Conservation (phyloP, 257 asterid genomes). For the Handroanthus guayacan region DNA sequence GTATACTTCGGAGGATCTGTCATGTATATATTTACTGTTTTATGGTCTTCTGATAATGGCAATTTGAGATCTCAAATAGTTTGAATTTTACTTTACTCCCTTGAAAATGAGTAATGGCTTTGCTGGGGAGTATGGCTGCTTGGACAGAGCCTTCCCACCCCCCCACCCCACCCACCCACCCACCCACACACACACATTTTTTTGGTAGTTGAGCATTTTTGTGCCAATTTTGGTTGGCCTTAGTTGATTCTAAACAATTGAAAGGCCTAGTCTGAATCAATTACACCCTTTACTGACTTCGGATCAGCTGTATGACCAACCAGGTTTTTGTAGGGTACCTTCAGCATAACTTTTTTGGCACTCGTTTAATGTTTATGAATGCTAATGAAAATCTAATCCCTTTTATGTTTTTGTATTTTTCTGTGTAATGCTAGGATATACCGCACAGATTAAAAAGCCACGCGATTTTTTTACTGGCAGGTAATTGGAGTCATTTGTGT, state of each 20-base stretch:
- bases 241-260: background rate
- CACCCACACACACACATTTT: no score
- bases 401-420: conserved; percentile 5
- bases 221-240: background rate
- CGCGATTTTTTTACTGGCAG: conserved; percentile 84
- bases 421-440: conserved; percentile 52
- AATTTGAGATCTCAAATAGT: background rate
- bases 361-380: background rate
- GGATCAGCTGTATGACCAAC: background rate
- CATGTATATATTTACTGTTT: background rate
- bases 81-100: background rate
- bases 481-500: conserved; percentile 32
- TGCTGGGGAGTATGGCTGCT: background rate
- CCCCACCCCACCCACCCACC: no score
- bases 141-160: no score
- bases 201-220: no score
- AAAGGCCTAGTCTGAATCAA: background rate
- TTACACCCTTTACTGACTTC: background rate
- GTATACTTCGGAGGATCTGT: background rate
- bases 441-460: conserved; percentile 71
- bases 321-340: background rate
- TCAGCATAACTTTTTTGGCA: background rate
- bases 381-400: background rate
- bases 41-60: background rate
- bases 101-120: background rate